phyloP scores from a whole-genome alignment of 169 alveolate species.

The Cryptosporidium viatorum region DNA sequence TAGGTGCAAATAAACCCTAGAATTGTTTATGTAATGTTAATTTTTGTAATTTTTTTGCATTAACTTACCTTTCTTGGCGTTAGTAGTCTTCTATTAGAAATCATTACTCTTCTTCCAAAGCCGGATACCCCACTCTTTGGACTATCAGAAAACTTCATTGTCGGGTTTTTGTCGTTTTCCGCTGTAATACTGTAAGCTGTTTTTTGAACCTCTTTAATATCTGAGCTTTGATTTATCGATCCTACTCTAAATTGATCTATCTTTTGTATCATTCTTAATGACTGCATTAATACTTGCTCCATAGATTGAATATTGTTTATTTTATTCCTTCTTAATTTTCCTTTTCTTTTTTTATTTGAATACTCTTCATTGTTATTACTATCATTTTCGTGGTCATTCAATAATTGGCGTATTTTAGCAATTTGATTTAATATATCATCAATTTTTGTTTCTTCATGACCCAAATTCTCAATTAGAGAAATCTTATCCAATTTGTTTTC shows the following conservation, averaged over 20 bases:
- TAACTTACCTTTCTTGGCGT: constrained; percentile 75
- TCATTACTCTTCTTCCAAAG: constrained; percentile 34
- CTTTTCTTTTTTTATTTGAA: constrained; percentile 11
- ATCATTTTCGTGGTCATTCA: neutral
- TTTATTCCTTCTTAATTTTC: constrained; percentile 35
- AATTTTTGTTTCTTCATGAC: neutral
- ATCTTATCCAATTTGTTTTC: neutral
- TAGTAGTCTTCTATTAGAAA: constrained; percentile 38
- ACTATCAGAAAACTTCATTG: neutral
- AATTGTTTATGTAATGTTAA: neutral
- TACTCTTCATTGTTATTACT: neutral
- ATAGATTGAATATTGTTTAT: neutral
- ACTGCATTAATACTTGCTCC: constrained; percentile 32
- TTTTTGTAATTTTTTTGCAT: neutral
- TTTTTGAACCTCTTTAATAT: neutral
- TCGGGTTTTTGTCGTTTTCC: neutral
- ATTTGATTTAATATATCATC: constrained; percentile 1
- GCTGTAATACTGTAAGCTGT: neutral
- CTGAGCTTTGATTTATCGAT: neutral
- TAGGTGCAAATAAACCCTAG: constrained; percentile 42
- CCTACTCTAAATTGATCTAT: constrained; percentile 31
- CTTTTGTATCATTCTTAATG: constrained; percentile 37
- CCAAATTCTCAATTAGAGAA: constrained; percentile 10
- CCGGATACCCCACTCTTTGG: constrained; percentile 35
- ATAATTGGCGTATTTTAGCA: neutral